These are phyloP conservation scores for Ocimum tenuiflorum DNA, from an alignment of 257 asterid genomes.

Conservation along the genomic window DNA sequence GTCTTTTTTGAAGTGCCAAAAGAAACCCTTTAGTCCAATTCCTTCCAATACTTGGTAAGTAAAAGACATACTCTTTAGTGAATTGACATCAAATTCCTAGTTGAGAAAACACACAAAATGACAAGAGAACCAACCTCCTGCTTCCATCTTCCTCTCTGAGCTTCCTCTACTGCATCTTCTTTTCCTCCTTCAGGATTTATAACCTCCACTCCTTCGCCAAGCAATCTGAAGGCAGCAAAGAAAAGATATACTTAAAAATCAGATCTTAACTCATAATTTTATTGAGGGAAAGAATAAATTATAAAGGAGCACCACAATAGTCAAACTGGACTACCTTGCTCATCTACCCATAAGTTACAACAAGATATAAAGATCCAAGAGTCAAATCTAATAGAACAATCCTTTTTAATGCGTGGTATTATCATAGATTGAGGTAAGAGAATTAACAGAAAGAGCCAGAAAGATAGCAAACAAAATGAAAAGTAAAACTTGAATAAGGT, in stretches of 20 bases:
- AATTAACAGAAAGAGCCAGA: no score
- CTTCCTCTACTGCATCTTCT: conserved; percentile 95
- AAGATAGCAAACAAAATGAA: background rate
- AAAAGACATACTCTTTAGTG: background rate
- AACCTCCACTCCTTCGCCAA: conserved; percentile 96
- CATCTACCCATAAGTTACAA: background rate
- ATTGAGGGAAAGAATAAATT: background rate
- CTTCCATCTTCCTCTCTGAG: conserved; percentile 91
- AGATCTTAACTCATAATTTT: background rate
- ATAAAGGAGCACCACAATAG: background rate
- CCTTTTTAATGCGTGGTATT: no score
- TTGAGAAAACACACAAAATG: background rate
- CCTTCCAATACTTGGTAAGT: background rate
- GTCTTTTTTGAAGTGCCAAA: background rate
- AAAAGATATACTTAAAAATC: background rate
- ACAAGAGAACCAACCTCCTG: conserved; percentile 45
- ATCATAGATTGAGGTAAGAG: background rate
- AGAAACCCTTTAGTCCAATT: background rate
- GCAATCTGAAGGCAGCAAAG: conserved; percentile 38
- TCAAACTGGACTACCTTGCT: background rate
- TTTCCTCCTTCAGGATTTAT: conserved; percentile 98
- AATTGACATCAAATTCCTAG: conserved; percentile 2
- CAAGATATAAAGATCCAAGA: background rate
- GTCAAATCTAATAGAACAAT: background rate
- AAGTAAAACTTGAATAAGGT: background rate